Evolutionary conservation across 192 early-diverging fungal genomes (phyloP), one percentile per base, ranked within the genome.

Genomic region (Dissophora globulifera): DNA sequence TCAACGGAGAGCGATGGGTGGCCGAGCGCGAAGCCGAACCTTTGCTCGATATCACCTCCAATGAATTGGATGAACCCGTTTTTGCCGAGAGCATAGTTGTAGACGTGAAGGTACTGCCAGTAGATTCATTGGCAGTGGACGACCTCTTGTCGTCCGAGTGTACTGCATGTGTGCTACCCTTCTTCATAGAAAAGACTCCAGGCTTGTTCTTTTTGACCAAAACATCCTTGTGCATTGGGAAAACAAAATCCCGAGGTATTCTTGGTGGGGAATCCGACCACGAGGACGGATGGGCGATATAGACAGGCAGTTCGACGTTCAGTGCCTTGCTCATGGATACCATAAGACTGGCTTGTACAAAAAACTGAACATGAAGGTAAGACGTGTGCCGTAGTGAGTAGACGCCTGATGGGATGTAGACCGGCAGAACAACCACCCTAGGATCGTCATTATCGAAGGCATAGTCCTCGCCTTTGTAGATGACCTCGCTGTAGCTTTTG

Each of bases 181-280:
- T 65, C 40, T 62, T 76, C 33, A 61, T 76, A 13, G 72, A 55
- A 40, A 76, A 76, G 0, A 76, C 62, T 0, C 72, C 72, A 2
- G 72, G 61, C 10, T 67, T 76, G 58, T 67, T 61, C 47, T 76
- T 76, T 47, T 67, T 76, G 16, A 76, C 58, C 2, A 64, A 64
- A 4, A 62, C 72, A 12, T 76, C 57, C 16, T 76, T 58, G 13
- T 76, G 72, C 31, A 67, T 17, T 1, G 72, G 72, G 50, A 76
- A 76, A 2, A 30, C 52, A 25, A 76, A 76, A 47, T 76, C 64
- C 3, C 45, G 50, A n/a, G 72, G 72, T 30, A 67, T 67, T 20
- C 72, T 58, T 40, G 72, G 72, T 19, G 72, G 72, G 5, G 72
- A 64, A 32, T 76, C 72, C 22, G 72, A 76, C 72, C 72, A 76